phyloP scores from a whole-genome alignment of 306 rosid genomes.

The Fragaria nilgerrensis region DNA sequence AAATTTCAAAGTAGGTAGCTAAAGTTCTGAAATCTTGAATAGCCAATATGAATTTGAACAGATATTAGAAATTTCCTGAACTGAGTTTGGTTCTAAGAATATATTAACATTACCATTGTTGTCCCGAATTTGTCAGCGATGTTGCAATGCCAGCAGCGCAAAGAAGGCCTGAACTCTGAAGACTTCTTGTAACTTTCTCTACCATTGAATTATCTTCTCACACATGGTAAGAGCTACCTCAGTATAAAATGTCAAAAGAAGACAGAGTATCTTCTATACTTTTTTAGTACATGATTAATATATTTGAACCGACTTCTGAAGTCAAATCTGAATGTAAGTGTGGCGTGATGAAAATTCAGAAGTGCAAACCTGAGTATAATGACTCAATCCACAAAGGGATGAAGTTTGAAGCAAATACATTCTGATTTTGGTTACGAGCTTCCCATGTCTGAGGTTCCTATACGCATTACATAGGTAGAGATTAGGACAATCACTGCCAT shows the following conservation, averaged over 20 bases:
- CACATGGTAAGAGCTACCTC: constrained; percentile 11
- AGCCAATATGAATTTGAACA: neutral
- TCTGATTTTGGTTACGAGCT: constrained; percentile 57
- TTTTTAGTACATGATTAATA: neutral
- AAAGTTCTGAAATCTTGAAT: neutral
- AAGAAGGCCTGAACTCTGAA: constrained; percentile 63
- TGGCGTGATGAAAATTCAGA: constrained; percentile 8
- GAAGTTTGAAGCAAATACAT: constrained; percentile 78
- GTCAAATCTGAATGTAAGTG: neutral
- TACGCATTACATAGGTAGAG: constrained; percentile 20
- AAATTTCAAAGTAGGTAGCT: neutral
- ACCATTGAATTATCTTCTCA: constrained; percentile 48
- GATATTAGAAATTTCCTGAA: neutral
- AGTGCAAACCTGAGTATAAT: constrained; percentile 61
- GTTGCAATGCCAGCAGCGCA: constrained; percentile 66
- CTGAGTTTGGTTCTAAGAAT: neutral
- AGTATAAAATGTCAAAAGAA: constrained; percentile 6
- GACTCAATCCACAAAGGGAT: constrained; percentile 85
- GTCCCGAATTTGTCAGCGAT: constrained; percentile 60
- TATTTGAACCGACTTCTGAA: neutral
- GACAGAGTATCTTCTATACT: neutral
- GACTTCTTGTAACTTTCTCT: constrained; percentile 49
- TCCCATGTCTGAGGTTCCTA: constrained; percentile 61
- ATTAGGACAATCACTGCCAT: constrained; percentile 17
- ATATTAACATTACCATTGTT: constrained; percentile 58